Percentiles rank a stretch among this genome's conserved stretches.
Conservation (phyloP, 2,329 filamentous ascomycete species). For the Lasiodiplodia theobromae region DNA sequence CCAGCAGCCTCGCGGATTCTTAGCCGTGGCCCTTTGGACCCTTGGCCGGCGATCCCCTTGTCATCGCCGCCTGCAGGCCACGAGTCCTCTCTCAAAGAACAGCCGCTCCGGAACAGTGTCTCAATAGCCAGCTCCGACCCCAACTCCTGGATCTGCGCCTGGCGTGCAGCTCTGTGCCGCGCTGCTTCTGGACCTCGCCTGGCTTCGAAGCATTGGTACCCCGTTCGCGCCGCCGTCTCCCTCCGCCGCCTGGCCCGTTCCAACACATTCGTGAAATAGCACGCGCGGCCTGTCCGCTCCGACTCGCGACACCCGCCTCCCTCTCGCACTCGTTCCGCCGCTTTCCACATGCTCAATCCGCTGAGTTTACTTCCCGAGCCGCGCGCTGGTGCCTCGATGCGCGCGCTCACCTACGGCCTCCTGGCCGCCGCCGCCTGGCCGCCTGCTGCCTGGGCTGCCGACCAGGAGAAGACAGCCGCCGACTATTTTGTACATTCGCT, state of each 20-base stretch:
- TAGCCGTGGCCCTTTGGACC: constrained; percentile 2
- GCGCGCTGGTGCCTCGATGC: constrained; percentile 40
- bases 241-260: constrained; percentile 12
- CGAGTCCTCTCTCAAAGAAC: constrained; percentile 31
- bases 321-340: constrained; percentile 34
- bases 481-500: constrained; percentile 91
- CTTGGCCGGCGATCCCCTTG: constrained; percentile 29
- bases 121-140: constrained; percentile 18
- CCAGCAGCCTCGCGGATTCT: constrained; percentile 9
- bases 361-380: constrained; percentile 36
- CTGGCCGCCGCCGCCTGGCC: constrained; percentile 43
- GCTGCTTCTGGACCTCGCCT: constrained; percentile 10
- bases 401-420: constrained; percentile 42
- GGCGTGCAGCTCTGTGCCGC: constrained; percentile 31
- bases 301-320: constrained; percentile 31
- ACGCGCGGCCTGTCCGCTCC: constrained; percentile 36
- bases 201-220: constrained; percentile 3
- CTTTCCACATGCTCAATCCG: constrained; percentile 30
- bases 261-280: constrained; percentile 45
- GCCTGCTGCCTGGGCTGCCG: constrained; percentile 33
- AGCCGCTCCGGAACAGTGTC: constrained; percentile 8
- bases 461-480: constrained; percentile 68
- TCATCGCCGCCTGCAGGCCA: constrained; percentile 28
- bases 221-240: constrained; percentile 16
- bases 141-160: constrained; percentile 32